Conservation (phyloP, 306 rosid species). For the Myrica gale region DNA sequence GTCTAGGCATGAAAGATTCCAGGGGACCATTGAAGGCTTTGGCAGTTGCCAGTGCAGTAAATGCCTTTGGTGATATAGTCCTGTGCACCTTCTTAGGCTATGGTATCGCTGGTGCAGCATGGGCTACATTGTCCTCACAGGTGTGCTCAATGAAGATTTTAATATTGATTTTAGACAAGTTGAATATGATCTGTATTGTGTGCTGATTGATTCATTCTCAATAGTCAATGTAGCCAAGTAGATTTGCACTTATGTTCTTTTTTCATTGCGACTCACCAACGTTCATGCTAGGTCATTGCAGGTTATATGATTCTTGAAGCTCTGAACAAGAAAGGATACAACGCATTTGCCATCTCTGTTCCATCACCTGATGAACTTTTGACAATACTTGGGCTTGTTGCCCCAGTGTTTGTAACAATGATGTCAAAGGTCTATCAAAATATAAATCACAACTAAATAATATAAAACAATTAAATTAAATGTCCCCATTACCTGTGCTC, state of each 20-base stretch:
- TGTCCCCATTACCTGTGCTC: too few species aligned
- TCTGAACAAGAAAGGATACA: conserved; percentile 72
- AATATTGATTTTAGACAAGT: conserved; percentile 25
- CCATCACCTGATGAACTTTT: conserved; percentile 68
- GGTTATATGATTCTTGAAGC: conserved; percentile 78
- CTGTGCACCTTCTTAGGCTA: conserved; percentile 56
- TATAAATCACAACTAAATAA: too few species aligned
- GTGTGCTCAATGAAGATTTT: conserved; percentile 33
- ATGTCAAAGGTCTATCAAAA: conserved; percentile 96
- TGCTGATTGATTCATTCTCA: conserved; percentile 8
- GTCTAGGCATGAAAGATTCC: conserved; percentile 94
- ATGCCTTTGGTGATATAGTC: conserved; percentile 60
- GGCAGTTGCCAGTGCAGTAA: conserved; percentile 55
- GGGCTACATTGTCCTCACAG: conserved; percentile 81
- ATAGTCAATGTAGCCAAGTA: conserved; percentile 16
- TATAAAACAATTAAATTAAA: too few species aligned
- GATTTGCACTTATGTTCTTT: conserved; percentile 5
- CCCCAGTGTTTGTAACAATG: conserved; percentile 74
- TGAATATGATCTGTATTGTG: too few species aligned
- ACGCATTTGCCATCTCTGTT: conserved; percentile 57
- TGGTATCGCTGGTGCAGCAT: conserved; percentile 87
- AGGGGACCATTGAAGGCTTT: conserved; percentile 88
- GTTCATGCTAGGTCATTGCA: conserved; percentile 64
- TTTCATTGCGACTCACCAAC: conserved; percentile 15
- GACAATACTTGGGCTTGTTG: conserved; percentile 59